phyloP scores from a whole-genome alignment of 164 flowering plant genomes.

The Vitis labrusca region DNA sequence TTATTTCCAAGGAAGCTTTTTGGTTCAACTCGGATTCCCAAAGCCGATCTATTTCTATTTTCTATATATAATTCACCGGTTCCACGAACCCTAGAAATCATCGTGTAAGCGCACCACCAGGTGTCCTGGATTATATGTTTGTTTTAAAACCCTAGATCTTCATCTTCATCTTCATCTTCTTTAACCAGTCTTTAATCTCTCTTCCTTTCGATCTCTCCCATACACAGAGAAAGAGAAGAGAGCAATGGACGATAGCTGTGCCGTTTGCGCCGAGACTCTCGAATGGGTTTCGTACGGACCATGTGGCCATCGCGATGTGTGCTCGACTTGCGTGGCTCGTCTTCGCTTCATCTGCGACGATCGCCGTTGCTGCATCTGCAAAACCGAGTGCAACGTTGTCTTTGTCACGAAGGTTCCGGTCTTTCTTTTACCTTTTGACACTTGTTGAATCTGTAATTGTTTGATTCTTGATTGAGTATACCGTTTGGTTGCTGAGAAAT shows the following conservation, averaged over 20 bases:
- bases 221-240: neutral
- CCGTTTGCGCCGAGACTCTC: slow-evolving; percentile 84
- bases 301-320: slow-evolving; percentile 88
- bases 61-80: too few species aligned
- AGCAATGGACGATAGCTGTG: slow-evolving; percentile 92
- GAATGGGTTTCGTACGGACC: slow-evolving; percentile 94
- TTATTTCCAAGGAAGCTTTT: too few species aligned
- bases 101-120: too few species aligned
- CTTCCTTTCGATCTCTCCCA: neutral
- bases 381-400: slow-evolving; percentile 57
- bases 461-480: neutral
- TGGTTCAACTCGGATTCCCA: too few species aligned
- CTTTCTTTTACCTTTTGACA: slow-evolving; percentile 1
- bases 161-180: neutral
- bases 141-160: slow-evolving; percentile 3
- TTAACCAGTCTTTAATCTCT: too few species aligned
- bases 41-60: too few species aligned
- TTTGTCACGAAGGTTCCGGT: slow-evolving; percentile 88
- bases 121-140: neutral
- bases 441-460: neutral
- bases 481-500: too few species aligned
- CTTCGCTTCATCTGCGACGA: slow-evolving; percentile 89
- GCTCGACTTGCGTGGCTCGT: slow-evolving; percentile 93
- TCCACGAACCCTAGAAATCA: too few species aligned
- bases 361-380: slow-evolving; percentile 88